Conservation (phyloP, 805 yeast species). For the Metschnikowia continentalis region DNA sequence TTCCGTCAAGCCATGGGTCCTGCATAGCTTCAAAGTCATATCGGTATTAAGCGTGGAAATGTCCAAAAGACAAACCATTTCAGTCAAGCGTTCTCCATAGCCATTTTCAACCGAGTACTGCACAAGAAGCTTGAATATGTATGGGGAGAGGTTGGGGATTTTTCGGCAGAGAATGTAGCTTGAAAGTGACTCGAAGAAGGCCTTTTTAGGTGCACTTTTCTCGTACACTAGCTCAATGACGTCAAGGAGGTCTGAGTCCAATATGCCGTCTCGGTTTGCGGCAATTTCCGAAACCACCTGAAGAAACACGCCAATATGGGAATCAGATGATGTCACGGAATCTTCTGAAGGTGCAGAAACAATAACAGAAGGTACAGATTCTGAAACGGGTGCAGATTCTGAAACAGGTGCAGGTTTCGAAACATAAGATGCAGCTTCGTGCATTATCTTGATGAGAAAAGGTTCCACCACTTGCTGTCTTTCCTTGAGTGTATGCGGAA, state of each 20-base stretch:
- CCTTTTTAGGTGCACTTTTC: constrained; percentile 22
- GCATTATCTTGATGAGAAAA: constrained; percentile 54
- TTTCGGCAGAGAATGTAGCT: constrained; percentile 45
- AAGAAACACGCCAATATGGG: constrained; percentile 12
- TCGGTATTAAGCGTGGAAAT: constrained; percentile 72
- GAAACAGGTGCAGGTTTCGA: too few species aligned
- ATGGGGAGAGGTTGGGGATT: constrained; percentile 55
- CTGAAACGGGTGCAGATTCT: too few species aligned
- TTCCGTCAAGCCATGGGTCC: constrained; percentile 52
- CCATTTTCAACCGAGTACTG: constrained; percentile 38
- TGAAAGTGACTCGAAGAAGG: constrained; percentile 53
- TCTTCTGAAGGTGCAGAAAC: too few species aligned
- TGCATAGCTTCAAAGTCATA: constrained; percentile 61
- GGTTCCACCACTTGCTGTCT: constrained; percentile 50
- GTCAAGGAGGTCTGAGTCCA: constrained; percentile 8
- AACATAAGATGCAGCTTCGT: constrained; percentile 24
- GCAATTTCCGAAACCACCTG: constrained; percentile 13
- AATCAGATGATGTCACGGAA: too few species aligned
- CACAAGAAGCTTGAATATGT: constrained; percentile 59
- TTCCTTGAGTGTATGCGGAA: constrained; percentile 44
- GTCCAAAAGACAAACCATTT: constrained; percentile 66
- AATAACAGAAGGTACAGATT: too few species aligned
- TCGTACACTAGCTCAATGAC: constrained; percentile 25
- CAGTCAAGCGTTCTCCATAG: constrained; percentile 53
- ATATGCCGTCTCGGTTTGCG: constrained; percentile 6